These are phyloP conservation scores for Lasiosphaeris hirsuta DNA, from an alignment of 495 filamentous ascomycete species.

Conservation along the genomic window DNA sequence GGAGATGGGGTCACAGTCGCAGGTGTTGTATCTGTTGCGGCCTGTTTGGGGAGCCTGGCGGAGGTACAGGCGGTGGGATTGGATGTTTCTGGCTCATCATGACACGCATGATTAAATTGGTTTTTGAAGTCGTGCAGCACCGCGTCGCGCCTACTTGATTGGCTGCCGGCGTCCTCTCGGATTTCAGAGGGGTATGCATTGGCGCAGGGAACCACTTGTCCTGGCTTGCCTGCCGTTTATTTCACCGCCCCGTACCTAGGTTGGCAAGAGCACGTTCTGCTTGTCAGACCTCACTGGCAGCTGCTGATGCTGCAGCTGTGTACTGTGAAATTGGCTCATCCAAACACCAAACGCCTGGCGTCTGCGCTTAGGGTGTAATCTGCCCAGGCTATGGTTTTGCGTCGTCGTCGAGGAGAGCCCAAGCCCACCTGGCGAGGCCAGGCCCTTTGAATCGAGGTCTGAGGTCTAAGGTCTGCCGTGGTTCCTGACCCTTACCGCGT, in stretches of 20 bases:
- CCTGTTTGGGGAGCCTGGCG: constrained; percentile 16
- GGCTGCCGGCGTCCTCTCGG: constrained; percentile 19
- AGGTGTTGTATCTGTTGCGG: constrained; percentile 10
- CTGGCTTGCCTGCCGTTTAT: not conserved
- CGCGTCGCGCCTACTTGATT: constrained; percentile 32
- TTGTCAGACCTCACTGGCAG: constrained; percentile 22
- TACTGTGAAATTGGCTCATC: constrained; percentile 9
- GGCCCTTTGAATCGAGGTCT: not conserved
- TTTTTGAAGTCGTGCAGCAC: constrained; percentile 28
- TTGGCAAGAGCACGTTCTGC: constrained; percentile 3
- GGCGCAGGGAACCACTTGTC: constrained; percentile 19
- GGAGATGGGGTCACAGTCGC: constrained; percentile 14
- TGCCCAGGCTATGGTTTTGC: constrained; percentile 4
- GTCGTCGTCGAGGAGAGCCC: not conserved
- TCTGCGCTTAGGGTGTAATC: not conserved
- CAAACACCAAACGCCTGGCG: constrained; percentile 1
- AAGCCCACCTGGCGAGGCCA: not conserved
- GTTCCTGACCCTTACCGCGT: not conserved
- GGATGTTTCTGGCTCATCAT: constrained; percentile 24
- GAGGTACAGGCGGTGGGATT: constrained; percentile 21
- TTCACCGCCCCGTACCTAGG: not conserved
- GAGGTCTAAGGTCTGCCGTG: not conserved
- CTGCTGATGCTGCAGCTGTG: constrained; percentile 6
- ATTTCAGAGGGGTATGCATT: constrained; percentile 14
- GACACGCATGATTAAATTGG: constrained; percentile 36